Percentiles rank a stretch among this genome's conserved stretches.
These are phyloP conservation scores for Logfia minima DNA, from an alignment of 129 eudicot genomes.

Conservation along the genomic window DNA sequence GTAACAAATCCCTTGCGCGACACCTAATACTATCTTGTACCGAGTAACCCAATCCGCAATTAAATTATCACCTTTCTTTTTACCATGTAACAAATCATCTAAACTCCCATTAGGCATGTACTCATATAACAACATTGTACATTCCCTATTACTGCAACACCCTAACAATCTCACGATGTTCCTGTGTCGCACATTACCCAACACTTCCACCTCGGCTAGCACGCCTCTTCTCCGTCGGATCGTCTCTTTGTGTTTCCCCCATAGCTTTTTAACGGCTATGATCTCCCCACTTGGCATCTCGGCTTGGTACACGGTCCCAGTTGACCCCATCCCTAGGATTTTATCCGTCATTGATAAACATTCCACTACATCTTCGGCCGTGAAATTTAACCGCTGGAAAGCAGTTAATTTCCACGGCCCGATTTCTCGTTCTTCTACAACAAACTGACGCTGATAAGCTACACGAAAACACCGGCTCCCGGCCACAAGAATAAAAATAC, in stretches of 20 bases:
- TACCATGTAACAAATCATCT: slow-evolving; percentile 83
- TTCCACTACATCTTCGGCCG: slow-evolving; percentile 85
- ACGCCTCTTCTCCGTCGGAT: slow-evolving; percentile 73
- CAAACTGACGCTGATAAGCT: slow-evolving; percentile 36
- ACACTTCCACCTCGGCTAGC: slow-evolving; percentile 88
- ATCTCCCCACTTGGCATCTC: slow-evolving; percentile 96
- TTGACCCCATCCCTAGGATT: slow-evolving; percentile 89
- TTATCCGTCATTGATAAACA: slow-evolving; percentile 64
- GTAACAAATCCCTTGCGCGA: slow-evolving; percentile 95
- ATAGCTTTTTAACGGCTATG: slow-evolving; percentile 91
- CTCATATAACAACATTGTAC: slow-evolving; percentile 88
- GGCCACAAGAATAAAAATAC: slow-evolving; percentile 60
- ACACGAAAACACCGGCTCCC: slow-evolving; percentile 70
- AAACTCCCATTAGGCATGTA: slow-evolving; percentile 98
- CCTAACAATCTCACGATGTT: slow-evolving; percentile 89
- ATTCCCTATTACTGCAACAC: slow-evolving; percentile 76
- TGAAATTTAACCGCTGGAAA: slow-evolving; percentile 82
- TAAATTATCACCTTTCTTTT: slow-evolving; percentile 59
- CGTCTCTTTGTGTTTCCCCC: slow-evolving; percentile 87
- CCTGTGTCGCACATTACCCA: slow-evolving; percentile 89
- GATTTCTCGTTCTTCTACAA: slow-evolving; percentile 34
- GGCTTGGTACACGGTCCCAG: slow-evolving; percentile 93
- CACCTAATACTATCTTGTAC: slow-evolving; percentile 85
- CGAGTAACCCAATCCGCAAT: slow-evolving; percentile 85
- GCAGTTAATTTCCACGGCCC: slow-evolving; percentile 97